Percentiles rank a stretch among this genome's conserved stretches.
Conservation (phyloP, 352 stramenopile genomes). For the Discostella stelligera region DNA sequence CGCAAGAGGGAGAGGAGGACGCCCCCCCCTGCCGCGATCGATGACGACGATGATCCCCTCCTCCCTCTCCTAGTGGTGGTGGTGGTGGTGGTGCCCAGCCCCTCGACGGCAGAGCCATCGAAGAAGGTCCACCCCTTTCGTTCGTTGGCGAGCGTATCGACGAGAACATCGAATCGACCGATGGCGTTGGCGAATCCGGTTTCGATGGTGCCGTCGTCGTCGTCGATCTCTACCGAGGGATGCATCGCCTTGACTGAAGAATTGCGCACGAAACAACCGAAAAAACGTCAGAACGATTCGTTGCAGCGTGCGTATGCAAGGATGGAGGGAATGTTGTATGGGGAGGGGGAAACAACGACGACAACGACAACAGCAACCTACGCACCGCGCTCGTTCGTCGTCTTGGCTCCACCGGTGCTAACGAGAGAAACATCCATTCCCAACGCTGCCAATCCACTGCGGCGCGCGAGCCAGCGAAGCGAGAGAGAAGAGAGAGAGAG, state of each 20-base stretch:
- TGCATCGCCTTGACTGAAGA: conserved; percentile 50
- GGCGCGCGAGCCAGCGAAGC: too few relatives aligned
- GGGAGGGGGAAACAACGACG: too few relatives aligned
- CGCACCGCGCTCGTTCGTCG: conserved; percentile 50
- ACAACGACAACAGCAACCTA: conserved; percentile 19
- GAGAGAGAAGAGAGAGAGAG: background rate
- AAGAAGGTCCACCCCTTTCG: conserved; percentile 29
- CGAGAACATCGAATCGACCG: conserved; percentile 72
- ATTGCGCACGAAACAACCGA: background rate
- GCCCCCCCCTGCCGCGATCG: background rate
- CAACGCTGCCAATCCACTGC: conserved; percentile 61
- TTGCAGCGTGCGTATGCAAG: background rate
- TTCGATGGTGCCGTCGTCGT: conserved; percentile 34
- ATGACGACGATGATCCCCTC: too few relatives aligned
- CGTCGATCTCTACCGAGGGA: conserved; percentile 38
- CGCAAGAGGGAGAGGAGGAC: conserved; percentile 55
- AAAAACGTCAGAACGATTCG: background rate
- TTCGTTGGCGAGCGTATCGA: conserved; percentile 80
- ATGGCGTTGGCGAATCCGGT: conserved; percentile 64
- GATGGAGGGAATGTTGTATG: too few relatives aligned
- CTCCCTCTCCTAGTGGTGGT: too few relatives aligned
- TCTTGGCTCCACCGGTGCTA: conserved; percentile 48
- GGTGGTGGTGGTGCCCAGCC: background rate
- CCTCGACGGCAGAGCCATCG: background rate
- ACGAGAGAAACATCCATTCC: conserved; percentile 66